Base-by-base conservation (phyloP, 2,329 filamentous ascomycete genomes). In the Venturia asperata region DNA sequence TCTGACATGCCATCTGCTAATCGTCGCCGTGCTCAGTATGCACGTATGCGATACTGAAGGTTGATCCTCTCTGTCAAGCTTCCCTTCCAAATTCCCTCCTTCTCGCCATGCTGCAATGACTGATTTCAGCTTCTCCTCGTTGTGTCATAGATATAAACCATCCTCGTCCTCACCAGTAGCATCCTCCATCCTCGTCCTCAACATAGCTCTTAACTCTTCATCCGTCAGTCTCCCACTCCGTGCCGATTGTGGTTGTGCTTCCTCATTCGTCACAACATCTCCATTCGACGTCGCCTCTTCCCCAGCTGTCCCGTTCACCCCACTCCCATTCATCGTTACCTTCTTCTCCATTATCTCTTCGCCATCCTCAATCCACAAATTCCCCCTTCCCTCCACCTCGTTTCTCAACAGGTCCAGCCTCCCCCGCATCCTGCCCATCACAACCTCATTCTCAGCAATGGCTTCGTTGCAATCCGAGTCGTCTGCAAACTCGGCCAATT, bases 381-480 rank as follows among this genome's bases (percentile, higher is more conserved):
- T 69, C 66, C 49, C 66, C 67, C 52, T 70, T 66, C 66, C 65
- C 70, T 56, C 58, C 41, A 91, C 85, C 77, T 92, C 89, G 52
- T 72, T 77, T 68, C 81, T 83, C 67, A 91, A 78, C 62, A 91
- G 74, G 64, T 78, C 79, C 67, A 91, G 82, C 73, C 88, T 81
- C 76, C 86, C 83, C 67, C 82, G 79, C 83, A 91, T 89, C 70
- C 87, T 82, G 67, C 75, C 79, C 66, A 92, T 87, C 66, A 92
- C 88, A 24, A 72, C 74, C 70, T 86, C 82, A 75, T 92, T 92
- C 76, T 92, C 89, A 65, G 77, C 74, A 72, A 92, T 89, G 66
- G 89, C 89, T 66, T 91, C 88, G 69, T 85, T 77, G 78, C 89
- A 92, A 74, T 90, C 88, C 67, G 80, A 80, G 72, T 92, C 89